phyloP scores from a whole-genome alignment of 345 rosid species.

The Cardamine occulta region DNA sequence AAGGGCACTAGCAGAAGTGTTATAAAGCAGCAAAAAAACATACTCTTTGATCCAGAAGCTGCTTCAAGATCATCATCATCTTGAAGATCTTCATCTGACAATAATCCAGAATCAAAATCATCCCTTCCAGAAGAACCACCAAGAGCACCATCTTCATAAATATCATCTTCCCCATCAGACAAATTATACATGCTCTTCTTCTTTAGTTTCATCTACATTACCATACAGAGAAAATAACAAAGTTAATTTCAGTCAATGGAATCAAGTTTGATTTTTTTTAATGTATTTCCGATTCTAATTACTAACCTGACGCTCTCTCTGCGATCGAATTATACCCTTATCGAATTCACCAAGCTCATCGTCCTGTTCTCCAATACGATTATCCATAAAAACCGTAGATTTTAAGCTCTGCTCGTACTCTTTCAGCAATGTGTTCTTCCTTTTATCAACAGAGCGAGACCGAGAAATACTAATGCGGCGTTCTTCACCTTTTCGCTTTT shows the following conservation, averaged over 20 bases:
- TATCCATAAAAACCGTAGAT: conserved; percentile 73
- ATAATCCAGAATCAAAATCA: conserved; percentile 75
- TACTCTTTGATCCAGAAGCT: conserved; percentile 49
- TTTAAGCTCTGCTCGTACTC: conserved; percentile 83
- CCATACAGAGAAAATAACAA: neutral
- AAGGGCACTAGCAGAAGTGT: neutral
- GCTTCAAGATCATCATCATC: conserved; percentile 48
- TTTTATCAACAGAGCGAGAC: conserved; percentile 71
- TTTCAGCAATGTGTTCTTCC: conserved; percentile 78
- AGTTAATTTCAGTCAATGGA: neutral
- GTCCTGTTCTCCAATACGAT: conserved; percentile 81
- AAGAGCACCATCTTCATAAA: conserved; percentile 52
- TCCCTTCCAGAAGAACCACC: conserved; percentile 56
- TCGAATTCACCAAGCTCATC: conserved; percentile 78
- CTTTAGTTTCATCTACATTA: conserved; percentile 55
- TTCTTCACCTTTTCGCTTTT: conserved; percentile 90
- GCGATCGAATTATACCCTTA: conserved; percentile 78
- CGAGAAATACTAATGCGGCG: conserved; percentile 72
- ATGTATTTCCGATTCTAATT: neutral
- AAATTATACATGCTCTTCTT: conserved; percentile 80
- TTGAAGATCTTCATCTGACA: conserved; percentile 63
- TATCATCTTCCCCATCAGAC: conserved; percentile 89
- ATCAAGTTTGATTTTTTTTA: neutral
- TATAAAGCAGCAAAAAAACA: conserved; percentile 15
- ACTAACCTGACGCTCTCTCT: conserved; percentile 80